Base-by-base conservation (phyloP, 2,329 filamentous ascomycete species). In the Alternaria infectoria region DNA sequence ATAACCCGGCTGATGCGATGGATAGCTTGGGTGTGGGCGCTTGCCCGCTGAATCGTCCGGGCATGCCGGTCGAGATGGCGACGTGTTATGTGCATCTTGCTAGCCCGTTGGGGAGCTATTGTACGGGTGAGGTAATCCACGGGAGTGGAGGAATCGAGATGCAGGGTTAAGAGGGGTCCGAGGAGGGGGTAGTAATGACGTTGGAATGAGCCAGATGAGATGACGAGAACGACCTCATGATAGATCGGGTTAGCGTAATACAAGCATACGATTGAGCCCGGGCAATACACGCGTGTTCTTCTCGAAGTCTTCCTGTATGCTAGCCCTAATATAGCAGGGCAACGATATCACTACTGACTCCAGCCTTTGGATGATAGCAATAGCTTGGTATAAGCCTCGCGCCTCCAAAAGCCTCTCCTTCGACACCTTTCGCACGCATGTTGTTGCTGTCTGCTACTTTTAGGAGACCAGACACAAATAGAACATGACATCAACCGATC, bases 41-140 rank as follows among this genome's bases (percentile, higher is more conserved):
- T 21, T 71, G 69, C 36, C 68, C 68, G 11, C 25, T 72, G 26
- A 70, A 70, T 17, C 54, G 68, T 8, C 64, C 65, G 6, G 69
- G 66, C 2, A 69, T 69, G 68, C 69, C 69, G 4, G 61, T 69
- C 10, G 69, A 72, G 46, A 64, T 72, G 61, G 69, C 68, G 3
- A 66, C 66, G 6, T 57, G 57, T 13, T 72, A 71, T 49, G 69
- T 72, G 6, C 60, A 68, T 45, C 64, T 71, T 26, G 67, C 69
- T 15, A 69, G 67, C 2, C 69, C 69, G 4, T 45, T 71, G 5
- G 63, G 67, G 3, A 69, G 65, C 5, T 71, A 69, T 45, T 71
- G 67, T 32, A 71, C 69, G 8, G 65, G 69, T 8, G 69, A 71
- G 56, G 65, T 68, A 13, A 36, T 69, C 6, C 69, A 69, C 17